Base-by-base conservation (phyloP, 768 basidiomycete genomes). In the Boletus vinaceobasis region DNA sequence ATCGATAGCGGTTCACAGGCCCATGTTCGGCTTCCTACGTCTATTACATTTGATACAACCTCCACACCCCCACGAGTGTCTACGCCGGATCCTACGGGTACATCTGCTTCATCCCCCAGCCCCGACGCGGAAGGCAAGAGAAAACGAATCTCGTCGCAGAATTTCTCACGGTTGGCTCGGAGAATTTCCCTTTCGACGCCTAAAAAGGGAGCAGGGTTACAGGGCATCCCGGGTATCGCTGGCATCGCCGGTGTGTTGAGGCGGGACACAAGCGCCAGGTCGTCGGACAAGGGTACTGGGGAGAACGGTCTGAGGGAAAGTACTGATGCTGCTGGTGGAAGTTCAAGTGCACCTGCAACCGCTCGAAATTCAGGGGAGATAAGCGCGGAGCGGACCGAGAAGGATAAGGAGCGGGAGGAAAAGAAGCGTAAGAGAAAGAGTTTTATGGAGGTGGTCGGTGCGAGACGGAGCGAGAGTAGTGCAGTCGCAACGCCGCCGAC, bases 131-230 rank as follows among this genome's bases (percentile, higher is more conserved):
- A 89, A 63, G 82, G 82, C 33, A 90, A 90, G 74, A 78, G 89
- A 57, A 89, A 87, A 66, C 81, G 88, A 19, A 90, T 88, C 54
- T 85, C 88, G 9, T 87, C 88, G 27, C 90, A 93, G 67, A 92
- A 92, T 64, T 89, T 93, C 77, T 88, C 90, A 67, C 80, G 88
- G 17, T 66, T 93, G 36, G 90, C 89, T 15, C 76, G 88, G 56
- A 77, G 83, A 57, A 85, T 93, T 52, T 90, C 89, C 10, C 69
- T 88, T 76, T 29, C 71, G 10, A 79, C 84, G 0, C 78, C 80
- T 43, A 80, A 85, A 27, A 79, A 81, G 58, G 80, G 79, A 36
- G 79, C 77, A 23, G 73, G 76, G 10, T 75, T 80, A 17, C 79
- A 77, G 8, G 78, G 69, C 3, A 71, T 75, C 36, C 62, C 66